Evolutionary conservation across 345 rosid genomes (phyloP).

Genomic region (Eucalyptus albens): DNA sequence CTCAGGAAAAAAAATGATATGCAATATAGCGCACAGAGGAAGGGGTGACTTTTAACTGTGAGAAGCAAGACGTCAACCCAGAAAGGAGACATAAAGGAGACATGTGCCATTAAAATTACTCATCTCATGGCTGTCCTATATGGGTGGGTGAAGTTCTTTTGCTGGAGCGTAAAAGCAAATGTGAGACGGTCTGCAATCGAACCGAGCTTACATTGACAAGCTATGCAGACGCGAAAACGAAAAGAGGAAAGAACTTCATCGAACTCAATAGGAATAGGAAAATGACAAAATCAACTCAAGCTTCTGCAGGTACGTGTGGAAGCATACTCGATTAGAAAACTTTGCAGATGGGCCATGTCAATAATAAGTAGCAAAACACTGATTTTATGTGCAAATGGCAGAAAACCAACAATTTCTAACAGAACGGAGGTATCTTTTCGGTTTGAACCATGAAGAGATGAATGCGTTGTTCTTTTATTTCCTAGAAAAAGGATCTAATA

Average conservation of each 20-base stretch:
- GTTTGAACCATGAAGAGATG: background rate
- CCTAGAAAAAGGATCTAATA: background rate
- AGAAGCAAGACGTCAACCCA: background rate
- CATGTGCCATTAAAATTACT: background rate
- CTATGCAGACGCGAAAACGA: background rate
- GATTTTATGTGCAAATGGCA: background rate
- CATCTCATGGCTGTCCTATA: background rate
- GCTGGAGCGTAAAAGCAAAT: background rate
- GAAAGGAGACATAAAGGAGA: background rate
- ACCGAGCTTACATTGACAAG: background rate
- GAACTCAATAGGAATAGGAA: background rate
- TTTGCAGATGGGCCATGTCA: background rate
- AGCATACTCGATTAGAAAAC: background rate
- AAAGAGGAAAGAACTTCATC: background rate
- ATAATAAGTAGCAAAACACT: background rate
- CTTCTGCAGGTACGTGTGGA: background rate
- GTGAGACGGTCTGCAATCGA: background rate
- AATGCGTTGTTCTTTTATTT: background rate
- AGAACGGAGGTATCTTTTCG: background rate
- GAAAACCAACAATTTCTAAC: background rate
- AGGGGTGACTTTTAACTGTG: background rate
- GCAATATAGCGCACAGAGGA: background rate
- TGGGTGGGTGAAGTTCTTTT: background rate
- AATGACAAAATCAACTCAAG: background rate
- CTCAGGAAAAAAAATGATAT: background rate